A percentile compares a stretch with the other conserved stretches of the same genome.
These are phyloP conservation scores for Fusarium poae DNA, from an alignment of 2,329 filamentous ascomycete genomes.

Conservation along the genomic window DNA sequence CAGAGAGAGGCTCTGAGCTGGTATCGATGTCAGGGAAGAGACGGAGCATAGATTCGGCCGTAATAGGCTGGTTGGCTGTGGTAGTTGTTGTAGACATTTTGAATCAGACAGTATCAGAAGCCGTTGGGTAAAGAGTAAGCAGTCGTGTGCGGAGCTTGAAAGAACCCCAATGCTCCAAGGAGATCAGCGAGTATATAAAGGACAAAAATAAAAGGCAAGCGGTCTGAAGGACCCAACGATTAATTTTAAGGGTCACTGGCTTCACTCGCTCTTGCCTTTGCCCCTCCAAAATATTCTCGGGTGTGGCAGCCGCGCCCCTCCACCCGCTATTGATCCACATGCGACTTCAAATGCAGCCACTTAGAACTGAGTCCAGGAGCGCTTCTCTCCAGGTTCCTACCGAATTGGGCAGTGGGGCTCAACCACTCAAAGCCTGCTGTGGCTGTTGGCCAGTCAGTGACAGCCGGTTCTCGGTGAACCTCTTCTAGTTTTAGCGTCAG, in stretches of 20 bases:
- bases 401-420: slow-evolving; percentile 41
- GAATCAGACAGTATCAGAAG: slow-evolving; percentile 1
- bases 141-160: slow-evolving; percentile 1
- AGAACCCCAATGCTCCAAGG: slow-evolving; percentile 10
- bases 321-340: slow-evolving; percentile 36
- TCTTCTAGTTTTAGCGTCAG: slow-evolving; percentile 38
- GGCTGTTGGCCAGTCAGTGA: slow-evolving; percentile 39
- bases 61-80: slow-evolving; percentile 72
- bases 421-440: slow-evolving; percentile 27
- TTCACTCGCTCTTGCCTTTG: slow-evolving; percentile 38
- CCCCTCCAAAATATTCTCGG: slow-evolving; percentile 45
- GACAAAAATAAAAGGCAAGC: slow-evolving; percentile 19
- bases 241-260: slow-evolving; percentile 47
- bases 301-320: slow-evolving; percentile 43
- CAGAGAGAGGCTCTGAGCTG: slow-evolving; percentile 80
- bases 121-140: not conserved
- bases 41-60: slow-evolving; percentile 85
- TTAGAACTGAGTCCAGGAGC: slow-evolving; percentile 22
- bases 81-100: slow-evolving; percentile 53
- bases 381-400: slow-evolving; percentile 32
- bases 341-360: slow-evolving; percentile 38
- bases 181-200: slow-evolving; percentile 12
- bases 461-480: slow-evolving; percentile 43
- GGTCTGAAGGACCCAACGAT: slow-evolving; percentile 37
- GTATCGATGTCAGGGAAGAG: slow-evolving; percentile 89